Conservation (phyloP, 805 yeast species). For the Saturnispora ahearnii region DNA sequence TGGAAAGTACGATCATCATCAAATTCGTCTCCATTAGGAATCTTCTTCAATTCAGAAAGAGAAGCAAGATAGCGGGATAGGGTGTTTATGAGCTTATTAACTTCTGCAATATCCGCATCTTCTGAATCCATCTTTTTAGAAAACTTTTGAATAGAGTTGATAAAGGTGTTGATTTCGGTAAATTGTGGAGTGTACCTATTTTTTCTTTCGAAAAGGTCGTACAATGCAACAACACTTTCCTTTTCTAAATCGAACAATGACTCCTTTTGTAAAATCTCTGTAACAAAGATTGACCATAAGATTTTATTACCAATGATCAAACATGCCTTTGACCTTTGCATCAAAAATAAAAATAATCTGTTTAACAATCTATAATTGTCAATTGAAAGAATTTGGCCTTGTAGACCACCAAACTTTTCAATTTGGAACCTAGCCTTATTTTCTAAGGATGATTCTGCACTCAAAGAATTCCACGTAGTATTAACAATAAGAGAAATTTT, state of each 20-base stretch:
- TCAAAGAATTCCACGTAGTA: conserved; percentile 67
- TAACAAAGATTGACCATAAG: conserved; percentile 62
- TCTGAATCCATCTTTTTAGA: conserved; percentile 49
- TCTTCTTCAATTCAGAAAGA: conserved; percentile 56
- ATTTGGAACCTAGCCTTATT: conserved; percentile 52
- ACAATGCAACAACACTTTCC: conserved; percentile 54
- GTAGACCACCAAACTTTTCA: conserved; percentile 58
- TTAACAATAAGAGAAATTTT: conserved; percentile 47
- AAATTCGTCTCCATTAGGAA: conserved; percentile 76
- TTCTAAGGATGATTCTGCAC: conserved; percentile 49
- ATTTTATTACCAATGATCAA: conserved; percentile 55
- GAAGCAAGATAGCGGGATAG: conserved; percentile 54
- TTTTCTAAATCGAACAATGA: conserved; percentile 51
- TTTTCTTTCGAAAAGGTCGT: conserved; percentile 51
- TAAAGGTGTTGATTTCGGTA: conserved; percentile 45
- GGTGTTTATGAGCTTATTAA: conserved; percentile 43
- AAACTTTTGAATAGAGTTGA: conserved; percentile 37
- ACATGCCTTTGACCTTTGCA: conserved; percentile 57
- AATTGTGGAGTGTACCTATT: conserved; percentile 44
- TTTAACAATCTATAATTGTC: conserved; percentile 52
- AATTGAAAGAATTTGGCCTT: conserved; percentile 48
- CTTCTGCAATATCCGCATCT: conserved; percentile 49
- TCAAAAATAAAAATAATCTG: conserved; percentile 56
- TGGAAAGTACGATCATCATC: conserved; percentile 83
- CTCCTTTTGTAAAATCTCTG: conserved; percentile 53